Percentiles rank a stretch among this genome's conserved stretches.
phyloP scores from a whole-genome alignment of 176 grass and related monocot species.

The Oryza glumipatula region DNA sequence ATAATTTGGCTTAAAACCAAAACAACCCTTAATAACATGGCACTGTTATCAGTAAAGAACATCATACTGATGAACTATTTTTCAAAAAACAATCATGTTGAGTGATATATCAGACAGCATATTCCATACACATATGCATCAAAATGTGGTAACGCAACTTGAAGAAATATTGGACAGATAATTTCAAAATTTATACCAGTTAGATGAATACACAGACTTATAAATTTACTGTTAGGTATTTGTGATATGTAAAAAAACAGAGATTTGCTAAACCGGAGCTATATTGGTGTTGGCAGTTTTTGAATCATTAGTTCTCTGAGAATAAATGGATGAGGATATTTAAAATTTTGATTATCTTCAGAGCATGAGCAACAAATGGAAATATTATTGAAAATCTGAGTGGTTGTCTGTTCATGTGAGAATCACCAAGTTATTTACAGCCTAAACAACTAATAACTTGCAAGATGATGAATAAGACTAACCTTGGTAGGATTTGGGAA shows the following conservation, averaged over 20 bases:
- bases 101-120: conserved; percentile 22
- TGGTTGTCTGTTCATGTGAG: neutral
- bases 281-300: conserved; percentile 25
- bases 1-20: too few species aligned
- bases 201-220: neutral
- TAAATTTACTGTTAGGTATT: neutral
- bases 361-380: neutral
- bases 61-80: conserved; percentile 14
- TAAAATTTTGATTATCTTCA: conserved; percentile 13
- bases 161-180: conserved; percentile 5
- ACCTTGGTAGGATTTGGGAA: conserved; percentile 93
- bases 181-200: conserved; percentile 20
- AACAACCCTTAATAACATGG: neutral
- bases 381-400: neutral
- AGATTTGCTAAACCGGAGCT: conserved; percentile 10
- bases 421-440: conserved; percentile 2
- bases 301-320: conserved; percentile 4
- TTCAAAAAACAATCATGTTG: neutral
- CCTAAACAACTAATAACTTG: conserved; percentile 17
- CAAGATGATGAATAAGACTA: conserved; percentile 36
- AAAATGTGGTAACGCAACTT: conserved; percentile 31
- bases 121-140: neutral
- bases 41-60: conserved; percentile 9
- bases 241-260: neutral
- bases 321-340: conserved; percentile 23